A percentile compares a stretch with the other conserved stretches of the same genome.
Conservation (phyloP, 306 rosid species). For the Quercus ilex region DNA sequence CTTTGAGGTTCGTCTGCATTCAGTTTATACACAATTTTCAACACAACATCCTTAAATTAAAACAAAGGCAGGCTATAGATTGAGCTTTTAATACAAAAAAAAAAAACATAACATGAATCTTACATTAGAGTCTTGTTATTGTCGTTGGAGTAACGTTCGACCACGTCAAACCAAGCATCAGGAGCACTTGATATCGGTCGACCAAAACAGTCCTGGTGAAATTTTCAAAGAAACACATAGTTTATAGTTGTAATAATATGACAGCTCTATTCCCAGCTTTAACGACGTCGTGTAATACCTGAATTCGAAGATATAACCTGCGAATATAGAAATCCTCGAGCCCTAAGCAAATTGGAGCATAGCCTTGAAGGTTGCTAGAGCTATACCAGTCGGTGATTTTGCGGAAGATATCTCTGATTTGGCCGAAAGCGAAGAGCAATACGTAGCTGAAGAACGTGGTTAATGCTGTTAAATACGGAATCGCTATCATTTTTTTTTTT, state of each 20-base stretch:
- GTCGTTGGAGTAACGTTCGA: conserved; percentile 86
- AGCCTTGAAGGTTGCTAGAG: conserved; percentile 72
- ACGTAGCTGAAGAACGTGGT: conserved; percentile 92
- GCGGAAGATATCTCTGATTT: conserved; percentile 76
- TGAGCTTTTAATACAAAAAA: no score
- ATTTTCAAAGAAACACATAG: neutral
- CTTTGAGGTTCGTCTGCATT: conserved; percentile 61
- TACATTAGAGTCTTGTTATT: conserved; percentile 79
- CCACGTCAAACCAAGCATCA: conserved; percentile 95
- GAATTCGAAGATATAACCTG: conserved; percentile 80
- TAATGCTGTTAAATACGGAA: conserved; percentile 83
- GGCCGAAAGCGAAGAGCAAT: conserved; percentile 82
- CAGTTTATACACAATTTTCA: no score
- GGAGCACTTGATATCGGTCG: conserved; percentile 92
- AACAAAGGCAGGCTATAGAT: neutral
- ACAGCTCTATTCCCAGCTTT: no score
- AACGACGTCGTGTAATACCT: conserved; percentile 31
- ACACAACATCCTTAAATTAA: neutral
- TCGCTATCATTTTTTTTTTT: conserved; percentile 44
- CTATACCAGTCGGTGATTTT: conserved; percentile 64
- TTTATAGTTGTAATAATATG: no score
- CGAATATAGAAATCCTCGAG: conserved; percentile 88
- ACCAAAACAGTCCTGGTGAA: conserved; percentile 69
- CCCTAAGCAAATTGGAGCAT: conserved; percentile 93
- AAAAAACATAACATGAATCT: neutral